Conservation (phyloP, 768 basidiomycete genomes). For the Boletus subparvulus region DNA sequence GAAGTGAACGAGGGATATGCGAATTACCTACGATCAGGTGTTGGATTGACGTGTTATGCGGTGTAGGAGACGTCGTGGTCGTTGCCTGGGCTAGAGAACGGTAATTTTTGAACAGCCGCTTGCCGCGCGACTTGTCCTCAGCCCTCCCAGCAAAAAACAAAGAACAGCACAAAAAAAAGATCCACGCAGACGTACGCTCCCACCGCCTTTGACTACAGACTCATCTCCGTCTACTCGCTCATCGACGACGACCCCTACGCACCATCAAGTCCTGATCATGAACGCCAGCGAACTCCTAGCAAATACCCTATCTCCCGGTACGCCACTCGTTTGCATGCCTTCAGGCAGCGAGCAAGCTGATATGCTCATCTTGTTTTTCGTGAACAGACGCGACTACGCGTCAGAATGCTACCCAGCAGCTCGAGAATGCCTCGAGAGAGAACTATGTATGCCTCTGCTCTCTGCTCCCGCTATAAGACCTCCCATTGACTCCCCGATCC, state of each 20-base stretch:
- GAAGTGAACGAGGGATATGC: neutral
- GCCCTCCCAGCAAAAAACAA: conserved; percentile 17
- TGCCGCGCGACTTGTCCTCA: conserved; percentile 31
- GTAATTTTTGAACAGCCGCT: conserved; percentile 36
- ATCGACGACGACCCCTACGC: conserved; percentile 26
- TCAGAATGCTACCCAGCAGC: conserved; percentile 87
- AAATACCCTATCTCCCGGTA: conserved; percentile 90
- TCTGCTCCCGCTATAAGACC: neutral
- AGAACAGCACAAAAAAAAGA: conserved; percentile 11
- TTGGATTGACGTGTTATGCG: conserved; percentile 20
- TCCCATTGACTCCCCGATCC: conserved; percentile 24
- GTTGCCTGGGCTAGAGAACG: neutral
- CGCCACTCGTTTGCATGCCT: conserved; percentile 33
- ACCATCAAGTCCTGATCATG: conserved; percentile 52
- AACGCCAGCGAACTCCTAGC: conserved; percentile 88
- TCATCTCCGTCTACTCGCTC: conserved; percentile 12
- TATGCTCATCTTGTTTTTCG: conserved; percentile 19
- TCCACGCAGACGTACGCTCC: conserved; percentile 10
- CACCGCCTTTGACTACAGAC: conserved; percentile 13
- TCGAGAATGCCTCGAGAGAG: conserved; percentile 81
- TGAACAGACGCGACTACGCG: conserved; percentile 80
- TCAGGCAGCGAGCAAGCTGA: conserved; percentile 37
- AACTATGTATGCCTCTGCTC: conserved; percentile 77
- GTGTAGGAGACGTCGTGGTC: conserved; percentile 6
- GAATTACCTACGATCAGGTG: conserved; percentile 17